phyloP scores from a whole-genome alignment of 73 alveolate species.

The Paramecium tetraurelia region DNA sequence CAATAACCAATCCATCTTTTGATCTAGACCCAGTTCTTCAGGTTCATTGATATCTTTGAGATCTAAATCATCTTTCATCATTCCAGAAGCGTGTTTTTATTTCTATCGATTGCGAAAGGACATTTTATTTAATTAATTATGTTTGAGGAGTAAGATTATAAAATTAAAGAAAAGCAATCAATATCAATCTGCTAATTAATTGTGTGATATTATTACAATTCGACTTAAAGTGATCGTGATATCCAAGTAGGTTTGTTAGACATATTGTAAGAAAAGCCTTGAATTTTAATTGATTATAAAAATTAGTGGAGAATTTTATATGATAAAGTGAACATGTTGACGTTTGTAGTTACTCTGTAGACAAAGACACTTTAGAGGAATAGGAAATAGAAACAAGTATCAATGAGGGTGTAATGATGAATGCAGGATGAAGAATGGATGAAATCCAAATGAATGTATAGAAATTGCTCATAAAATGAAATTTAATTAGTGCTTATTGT shows the following conservation, averaged over 20 bases:
- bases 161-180: background rate
- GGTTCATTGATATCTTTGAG: background rate
- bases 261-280: background rate
- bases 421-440: background rate
- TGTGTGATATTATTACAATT: background rate
- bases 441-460: background rate
- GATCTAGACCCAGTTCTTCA: background rate
- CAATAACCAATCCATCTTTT: background rate
- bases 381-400: background rate
- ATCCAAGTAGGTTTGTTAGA: background rate
- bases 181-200: background rate
- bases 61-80: background rate
- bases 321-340: background rate
- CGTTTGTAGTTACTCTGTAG: background rate
- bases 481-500: background rate
- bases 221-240: background rate
- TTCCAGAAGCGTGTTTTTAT: background rate
- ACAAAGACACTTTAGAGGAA: background rate
- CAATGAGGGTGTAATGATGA: background rate
- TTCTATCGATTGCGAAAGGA: background rate
- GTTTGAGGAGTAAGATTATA: background rate
- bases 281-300: background rate
- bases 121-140: background rate
- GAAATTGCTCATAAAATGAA: background rate
- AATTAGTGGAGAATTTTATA: background rate